Evolutionary conservation across 2,329 filamentous ascomycete species (phyloP).

Genomic region (Trichoderma endophyticum): DNA sequence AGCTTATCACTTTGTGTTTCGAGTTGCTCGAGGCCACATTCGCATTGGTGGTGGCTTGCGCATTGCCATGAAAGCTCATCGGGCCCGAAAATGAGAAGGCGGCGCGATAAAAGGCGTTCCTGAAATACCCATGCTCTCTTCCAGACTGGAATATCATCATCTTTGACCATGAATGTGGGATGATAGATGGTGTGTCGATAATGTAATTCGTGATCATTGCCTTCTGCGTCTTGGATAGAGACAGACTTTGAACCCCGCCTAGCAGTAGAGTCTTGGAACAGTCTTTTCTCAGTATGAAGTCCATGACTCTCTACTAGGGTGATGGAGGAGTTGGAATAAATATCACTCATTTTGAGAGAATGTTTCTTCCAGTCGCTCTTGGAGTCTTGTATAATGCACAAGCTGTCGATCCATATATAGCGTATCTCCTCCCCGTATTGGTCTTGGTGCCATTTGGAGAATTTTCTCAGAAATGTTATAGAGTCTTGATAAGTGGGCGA

Average conservation of each 20-base stretch:
- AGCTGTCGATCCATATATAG: conserved; percentile 17
- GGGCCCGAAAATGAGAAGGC: conserved; percentile 14
- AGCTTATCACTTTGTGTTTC: neutral
- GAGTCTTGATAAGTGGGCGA: conserved; percentile 18
- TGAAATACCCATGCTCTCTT: conserved; percentile 15
- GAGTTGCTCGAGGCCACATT: conserved; percentile 10
- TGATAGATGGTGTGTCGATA: conserved; percentile 2
- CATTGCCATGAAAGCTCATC: conserved; percentile 17
- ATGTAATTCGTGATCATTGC: neutral
- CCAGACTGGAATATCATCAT: conserved; percentile 1
- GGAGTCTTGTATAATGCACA: conserved; percentile 16
- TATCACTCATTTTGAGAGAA: conserved; percentile 14
- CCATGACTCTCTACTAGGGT: conserved; percentile 7
- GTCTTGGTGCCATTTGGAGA: conserved; percentile 12
- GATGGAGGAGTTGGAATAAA: conserved; percentile 9
- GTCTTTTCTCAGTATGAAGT: neutral
- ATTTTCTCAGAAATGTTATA: conserved; percentile 10
- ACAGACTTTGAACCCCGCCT: neutral
- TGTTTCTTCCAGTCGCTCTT: conserved; percentile 7
- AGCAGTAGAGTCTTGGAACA: conserved; percentile 2
- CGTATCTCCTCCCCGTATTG: conserved; percentile 8
- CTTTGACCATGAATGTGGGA: conserved; percentile 5
- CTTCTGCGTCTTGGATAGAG: neutral
- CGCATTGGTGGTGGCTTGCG: conserved; percentile 1
- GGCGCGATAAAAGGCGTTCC: conserved; percentile 9